Evolutionary conservation across 495 filamentous ascomycete genomes (phyloP).

Genomic region (Opeltia flavorubescens): DNA sequence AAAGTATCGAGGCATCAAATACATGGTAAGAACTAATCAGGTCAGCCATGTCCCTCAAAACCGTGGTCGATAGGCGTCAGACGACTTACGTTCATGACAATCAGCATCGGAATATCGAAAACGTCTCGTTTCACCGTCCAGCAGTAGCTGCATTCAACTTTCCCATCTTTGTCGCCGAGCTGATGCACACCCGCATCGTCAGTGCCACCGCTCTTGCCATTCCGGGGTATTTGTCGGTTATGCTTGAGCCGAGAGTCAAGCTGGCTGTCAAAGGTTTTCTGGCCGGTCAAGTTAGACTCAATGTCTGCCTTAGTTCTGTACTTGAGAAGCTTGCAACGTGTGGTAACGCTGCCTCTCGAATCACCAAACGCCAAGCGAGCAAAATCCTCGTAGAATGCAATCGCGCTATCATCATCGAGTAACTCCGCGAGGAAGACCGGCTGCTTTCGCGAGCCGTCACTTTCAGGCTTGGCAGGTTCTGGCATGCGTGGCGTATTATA

Average conservation of each 20-base stretch:
- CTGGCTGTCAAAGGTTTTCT: conserved; percentile 12
- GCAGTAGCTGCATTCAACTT: conserved; percentile 85
- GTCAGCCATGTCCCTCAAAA: background rate
- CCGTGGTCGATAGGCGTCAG: background rate
- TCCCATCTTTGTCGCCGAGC: conserved; percentile 71
- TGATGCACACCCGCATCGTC: conserved; percentile 62
- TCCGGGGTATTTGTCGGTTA: conserved; percentile 26
- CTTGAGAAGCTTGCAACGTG: conserved; percentile 75
- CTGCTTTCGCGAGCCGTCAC: conserved; percentile 31
- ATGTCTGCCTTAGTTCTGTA: conserved; percentile 66
- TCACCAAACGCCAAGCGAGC: conserved; percentile 81
- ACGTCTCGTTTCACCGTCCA: conserved; percentile 95
- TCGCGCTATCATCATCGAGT: conserved; percentile 82
- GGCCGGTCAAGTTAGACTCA: conserved; percentile 18
- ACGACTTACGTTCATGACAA: conserved; percentile 83
- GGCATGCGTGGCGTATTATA: conserved; percentile 32
- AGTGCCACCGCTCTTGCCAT: conserved; percentile 45
- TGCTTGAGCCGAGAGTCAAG: conserved; percentile 22
- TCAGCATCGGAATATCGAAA: conserved; percentile 97
- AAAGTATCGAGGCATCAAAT: conserved; percentile 10
- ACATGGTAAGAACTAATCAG: conserved; percentile 13
- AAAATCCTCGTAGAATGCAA: conserved; percentile 94
- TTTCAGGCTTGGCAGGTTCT: conserved; percentile 14
- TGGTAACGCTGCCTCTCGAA: conserved; percentile 67
- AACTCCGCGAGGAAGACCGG: conserved; percentile 85